Evolutionary conservation across 2,329 filamentous ascomycete species (phyloP), one percentile per base, ranked within the genome.

Genomic region (Aspergillus candidus): DNA sequence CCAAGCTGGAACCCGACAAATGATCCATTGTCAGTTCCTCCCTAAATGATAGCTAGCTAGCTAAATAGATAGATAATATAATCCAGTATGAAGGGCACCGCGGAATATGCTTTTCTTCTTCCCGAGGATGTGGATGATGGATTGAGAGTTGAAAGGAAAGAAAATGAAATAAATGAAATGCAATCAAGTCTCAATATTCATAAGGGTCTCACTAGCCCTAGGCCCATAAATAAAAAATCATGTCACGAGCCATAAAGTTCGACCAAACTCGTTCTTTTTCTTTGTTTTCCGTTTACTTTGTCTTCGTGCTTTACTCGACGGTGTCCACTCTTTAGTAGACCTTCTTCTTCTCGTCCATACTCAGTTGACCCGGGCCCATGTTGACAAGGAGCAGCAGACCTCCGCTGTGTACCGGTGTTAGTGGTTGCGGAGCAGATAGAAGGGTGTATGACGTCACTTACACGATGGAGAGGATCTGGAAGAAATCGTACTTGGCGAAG

Each of bases 311-410:
- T 27, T 6, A 8, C 22, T 3, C 22, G 22, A 10, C 8, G 22
- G 8, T 10, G 22, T 27, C 22, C 6, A 37, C 22, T 38, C 37
- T 48, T 48, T 79, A 98, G 75, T 98, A 98, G 57, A 98, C 93
- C 80, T 98, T 98, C 83, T 98, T 98, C 87, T 98, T 98, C 82
- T 98, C 93, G 72, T 98, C 93, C 70, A 97, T 91, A 68, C 87
- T 94, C 77, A 97, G 86, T 70, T 95, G 90, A 52, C 93, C 93
- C 8, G 93, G 93, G 50, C 93, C 93, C 80, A 93, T 96, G 81
- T 98, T 98, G 73, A 97, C 90, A 55, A 98, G 81, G 55, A 98
- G 83, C 46, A 98, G 79, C 46, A 98, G 86, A 68, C 93, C 93
- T 53, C 93, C 93, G 55, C 79, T 81, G 48, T 27, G 40, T 12